Evolutionary conservation across 345 rosid species (phyloP), one percentile per base, ranked within the genome.

Genomic region (Eucalyptus paniculata): DNA sequence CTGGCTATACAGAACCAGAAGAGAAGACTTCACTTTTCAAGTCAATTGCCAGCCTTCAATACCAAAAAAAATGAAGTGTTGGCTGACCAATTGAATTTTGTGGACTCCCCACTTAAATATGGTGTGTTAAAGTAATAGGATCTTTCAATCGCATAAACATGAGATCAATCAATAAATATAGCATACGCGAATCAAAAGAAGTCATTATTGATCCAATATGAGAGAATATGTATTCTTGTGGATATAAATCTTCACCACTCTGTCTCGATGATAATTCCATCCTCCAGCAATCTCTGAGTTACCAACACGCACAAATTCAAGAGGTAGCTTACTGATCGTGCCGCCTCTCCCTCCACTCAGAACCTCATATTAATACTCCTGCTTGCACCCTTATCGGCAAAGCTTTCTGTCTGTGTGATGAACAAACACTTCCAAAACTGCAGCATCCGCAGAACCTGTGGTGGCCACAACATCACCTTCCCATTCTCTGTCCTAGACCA

Each of bases 401-500:
- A 24, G 88, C 44, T 15, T 26, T 72, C 86, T 42, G 86, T 45
- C 15, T 92, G 88, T 32, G 50, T 9, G 6, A 69, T 53, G 42
- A 90, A 92, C 87, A 32, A 87, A 4, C 40, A 30, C 0, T 93
- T 54, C 90, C 18, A 80, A 21, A 88, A 88, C 72, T 94, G 95
- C 65, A 60, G 81, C 81, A 89, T 18, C 19, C 87, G 87, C 30
- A 89, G 60, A 62, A 86, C 80, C 44, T 94, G 94, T 21, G 91
- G 93, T 49, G 91, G 87, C 85, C 89, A 56, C 81, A 69, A 2
- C 67, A 91, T 94, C 87, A 86, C 50, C 72, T 95, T 88, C 54
- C 95, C 95, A 2, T 95, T 94, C 88, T 90, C 42, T 17, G 88
- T 94, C 89, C 7, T 69, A 32, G 50, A 21, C 24, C 87, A 67